Evolutionary conservation across 2,329 filamentous ascomycete species (phyloP), one percentile per base, ranked within the genome.

Genomic region (Talaromyces funiculosus): DNA sequence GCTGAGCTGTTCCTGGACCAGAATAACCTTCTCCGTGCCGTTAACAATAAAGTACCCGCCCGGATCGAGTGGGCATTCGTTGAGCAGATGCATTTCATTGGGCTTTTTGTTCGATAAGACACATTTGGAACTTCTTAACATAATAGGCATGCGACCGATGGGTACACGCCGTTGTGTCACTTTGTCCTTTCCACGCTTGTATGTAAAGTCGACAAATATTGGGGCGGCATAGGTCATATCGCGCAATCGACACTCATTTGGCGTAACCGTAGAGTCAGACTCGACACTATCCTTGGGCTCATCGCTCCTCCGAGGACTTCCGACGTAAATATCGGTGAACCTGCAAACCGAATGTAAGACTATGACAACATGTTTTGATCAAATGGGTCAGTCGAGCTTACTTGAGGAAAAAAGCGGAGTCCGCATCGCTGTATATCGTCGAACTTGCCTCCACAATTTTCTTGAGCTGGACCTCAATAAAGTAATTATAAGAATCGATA

Each of bases 181-280:
- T 63, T 94, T 85, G 66, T 88, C 85, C 64, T 88, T 88, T 61
- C 92, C 92, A 74, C 92, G 85, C 37, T 91, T 88, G 72, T 96
- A 97, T 67, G 90, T 87, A 57, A 97, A 90, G 71, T 97, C 92
- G 63, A 97, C 92, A 37, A 91, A 84, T 63, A 99, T 96, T 0
- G 93, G 93, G 9, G 94, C 94, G 20, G 92, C 90, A 73, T 99
- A 99, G n/a, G 93, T 97, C 83, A 96, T 92, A 73, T 99, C 95
- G 69, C 95, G 87, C 61, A 99, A 81, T 35, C 94, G 90, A 72
- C 94, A 99, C 79, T 99, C 95, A 79, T 97, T 96, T 2, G 94
- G 94, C 1, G 91, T 96, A 63, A 99, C 79, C 6, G 78, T 80
- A 8, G 81, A 83, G 60, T 76, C 73, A 57, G 73, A 73, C 35